A percentile compares a stretch with the other conserved stretches of the same genome.
Conservation (phyloP, 352 stramenopile species). For the Globisporangium radiosum region DNA sequence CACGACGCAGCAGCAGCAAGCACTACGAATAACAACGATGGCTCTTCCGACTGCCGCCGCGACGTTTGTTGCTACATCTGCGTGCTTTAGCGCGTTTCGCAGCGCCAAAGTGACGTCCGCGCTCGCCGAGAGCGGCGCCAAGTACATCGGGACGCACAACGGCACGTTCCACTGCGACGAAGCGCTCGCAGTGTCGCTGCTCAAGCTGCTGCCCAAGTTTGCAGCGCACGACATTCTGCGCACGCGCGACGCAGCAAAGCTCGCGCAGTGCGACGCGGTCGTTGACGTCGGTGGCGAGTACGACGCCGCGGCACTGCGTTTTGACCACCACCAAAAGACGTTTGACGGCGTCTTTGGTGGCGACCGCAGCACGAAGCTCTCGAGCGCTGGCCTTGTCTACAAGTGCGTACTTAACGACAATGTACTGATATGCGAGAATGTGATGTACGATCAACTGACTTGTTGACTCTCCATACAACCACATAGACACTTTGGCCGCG, state of each 20-base stretch:
- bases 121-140: slow-evolving; percentile 29
- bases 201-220: slow-evolving; percentile 93
- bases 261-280: slow-evolving; percentile 93
- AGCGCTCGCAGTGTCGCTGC: slow-evolving; percentile 95
- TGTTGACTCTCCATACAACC: neutral
- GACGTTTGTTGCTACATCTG: slow-evolving; percentile 52
- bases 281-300: slow-evolving; percentile 97
- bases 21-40: slow-evolving; percentile 21
- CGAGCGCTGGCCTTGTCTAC: slow-evolving; percentile 96
- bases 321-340: slow-evolving; percentile 98
- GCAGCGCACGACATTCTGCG: slow-evolving; percentile 71
- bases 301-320: slow-evolving; percentile 82
- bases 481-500: slow-evolving; percentile 91
- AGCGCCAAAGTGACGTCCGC: slow-evolving; percentile 42
- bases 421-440: neutral
- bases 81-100: slow-evolving; percentile 58
- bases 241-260: slow-evolving; percentile 85
- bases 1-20: neutral
- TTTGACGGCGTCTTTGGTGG: slow-evolving; percentile 83
- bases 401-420: slow-evolving; percentile 32
- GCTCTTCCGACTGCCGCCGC: slow-evolving; percentile 57
- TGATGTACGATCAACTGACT: neutral
- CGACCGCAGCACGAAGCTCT: slow-evolving; percentile 88
- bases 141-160: slow-evolving; percentile 96
- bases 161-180: slow-evolving; percentile 99